Percentiles rank a stretch among this genome's conserved stretches.
Conservation (phyloP, 345 rosid species). For the Eucalyptus lansdowneana region DNA sequence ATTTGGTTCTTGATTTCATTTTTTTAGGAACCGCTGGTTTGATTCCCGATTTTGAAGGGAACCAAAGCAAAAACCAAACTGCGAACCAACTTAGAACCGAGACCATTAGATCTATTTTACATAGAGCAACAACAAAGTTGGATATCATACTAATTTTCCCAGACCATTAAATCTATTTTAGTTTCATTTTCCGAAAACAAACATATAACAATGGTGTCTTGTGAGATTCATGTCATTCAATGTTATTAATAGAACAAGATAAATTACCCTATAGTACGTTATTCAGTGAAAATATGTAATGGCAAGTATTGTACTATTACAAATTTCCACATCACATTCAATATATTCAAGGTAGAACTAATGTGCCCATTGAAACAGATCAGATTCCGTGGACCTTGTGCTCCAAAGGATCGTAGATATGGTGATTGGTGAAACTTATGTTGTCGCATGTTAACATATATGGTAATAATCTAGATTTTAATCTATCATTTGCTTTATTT, state of each 20-base stretch:
- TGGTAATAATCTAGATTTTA: too few species aligned
- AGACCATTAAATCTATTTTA: not conserved
- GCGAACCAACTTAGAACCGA: too few species aligned
- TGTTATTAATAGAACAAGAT: not conserved
- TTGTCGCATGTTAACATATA: not conserved
- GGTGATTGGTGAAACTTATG: not conserved
- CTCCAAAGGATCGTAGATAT: not conserved
- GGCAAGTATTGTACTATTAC: not conserved
- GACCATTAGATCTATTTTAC: not conserved
- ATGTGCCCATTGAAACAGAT: not conserved
- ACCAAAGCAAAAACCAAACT: accelerated
- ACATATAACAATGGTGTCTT: not conserved
- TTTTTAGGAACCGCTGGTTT: accelerated
- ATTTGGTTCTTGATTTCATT: accelerated
- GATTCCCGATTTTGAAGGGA: accelerated
- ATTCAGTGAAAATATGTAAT: not conserved
- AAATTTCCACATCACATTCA: not conserved
- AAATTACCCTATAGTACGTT: accelerated
- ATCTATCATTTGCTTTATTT: not conserved
- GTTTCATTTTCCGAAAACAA: accelerated
- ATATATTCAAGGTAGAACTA: not conserved
- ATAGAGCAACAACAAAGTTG: not conserved
- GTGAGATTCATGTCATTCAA: not conserved
- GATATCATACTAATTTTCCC: accelerated
- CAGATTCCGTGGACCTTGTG: not conserved